phyloP scores from a whole-genome alignment of 202 grass and related monocot species.

The Dendrocalamus latiflorus region DNA sequence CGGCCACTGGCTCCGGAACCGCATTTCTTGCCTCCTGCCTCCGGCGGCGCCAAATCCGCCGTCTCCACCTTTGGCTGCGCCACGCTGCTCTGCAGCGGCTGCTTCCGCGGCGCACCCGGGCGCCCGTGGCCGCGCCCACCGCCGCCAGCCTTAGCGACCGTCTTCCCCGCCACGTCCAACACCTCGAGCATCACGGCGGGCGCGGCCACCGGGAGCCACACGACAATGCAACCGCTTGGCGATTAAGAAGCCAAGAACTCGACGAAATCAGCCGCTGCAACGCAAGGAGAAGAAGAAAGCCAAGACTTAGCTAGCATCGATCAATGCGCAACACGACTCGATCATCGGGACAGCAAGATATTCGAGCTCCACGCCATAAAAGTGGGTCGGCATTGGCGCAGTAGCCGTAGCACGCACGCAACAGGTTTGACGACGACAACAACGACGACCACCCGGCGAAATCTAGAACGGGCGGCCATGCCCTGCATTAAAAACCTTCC shows the following conservation, averaged over 20 bases:
- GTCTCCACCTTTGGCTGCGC: conserved; percentile 65
- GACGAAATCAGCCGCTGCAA: neutral
- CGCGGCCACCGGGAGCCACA: neutral
- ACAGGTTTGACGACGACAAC: neutral
- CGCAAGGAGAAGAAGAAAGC: neutral
- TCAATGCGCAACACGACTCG: neutral
- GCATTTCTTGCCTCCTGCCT: conserved; percentile 50
- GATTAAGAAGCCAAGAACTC: neutral
- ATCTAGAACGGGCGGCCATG: too few relatives aligned
- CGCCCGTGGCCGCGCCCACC: conserved; percentile 13
- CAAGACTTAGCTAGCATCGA: neutral
- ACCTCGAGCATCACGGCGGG: conserved; percentile 49
- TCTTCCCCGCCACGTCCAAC: conserved; percentile 33
- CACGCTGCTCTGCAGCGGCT: conserved; percentile 80
- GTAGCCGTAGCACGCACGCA: neutral
- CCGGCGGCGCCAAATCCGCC: conserved; percentile 5
- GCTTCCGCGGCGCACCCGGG: conserved; percentile 38
- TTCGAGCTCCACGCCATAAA: neutral
- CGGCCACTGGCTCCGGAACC: conserved; percentile 33
- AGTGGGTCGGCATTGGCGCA: neutral
- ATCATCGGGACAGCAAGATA: neutral
- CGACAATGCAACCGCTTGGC: neutral
- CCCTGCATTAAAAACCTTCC: conserved; percentile 7
- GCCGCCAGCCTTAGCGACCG: neutral
- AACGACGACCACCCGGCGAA: neutral